Conservation (phyloP, 208 protist genomes). For the Acanthamoeba royreba region DNA sequence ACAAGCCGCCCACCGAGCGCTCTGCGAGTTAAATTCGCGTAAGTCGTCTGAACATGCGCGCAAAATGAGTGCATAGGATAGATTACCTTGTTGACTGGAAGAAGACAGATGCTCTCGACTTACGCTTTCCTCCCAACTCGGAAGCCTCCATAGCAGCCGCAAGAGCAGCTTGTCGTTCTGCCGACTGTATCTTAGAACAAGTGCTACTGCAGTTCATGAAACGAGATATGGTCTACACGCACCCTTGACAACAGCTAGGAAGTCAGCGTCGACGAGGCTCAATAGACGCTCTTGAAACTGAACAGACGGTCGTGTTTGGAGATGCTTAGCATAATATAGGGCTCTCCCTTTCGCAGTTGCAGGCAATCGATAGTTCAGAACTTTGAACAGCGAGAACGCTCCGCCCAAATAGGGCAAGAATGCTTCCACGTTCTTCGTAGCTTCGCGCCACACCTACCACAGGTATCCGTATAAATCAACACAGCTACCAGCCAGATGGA, state of each 20-base stretch:
- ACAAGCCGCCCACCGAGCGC: background rate
- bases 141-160: too few relatives aligned
- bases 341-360: background rate
- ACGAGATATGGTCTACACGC: too few relatives aligned
- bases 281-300: background rate
- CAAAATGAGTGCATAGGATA: too few relatives aligned
- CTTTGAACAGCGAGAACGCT: background rate
- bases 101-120: too few relatives aligned
- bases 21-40: too few relatives aligned
- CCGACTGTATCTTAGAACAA: too few relatives aligned
- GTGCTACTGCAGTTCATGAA: too few relatives aligned
- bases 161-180: too few relatives aligned
- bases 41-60: too few relatives aligned
- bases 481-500: background rate
- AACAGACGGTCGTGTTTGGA: background rate
- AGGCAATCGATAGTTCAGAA: background rate
- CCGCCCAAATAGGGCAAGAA: background rate
- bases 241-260: background rate
- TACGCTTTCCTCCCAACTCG: too few relatives aligned
- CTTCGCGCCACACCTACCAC: background rate
- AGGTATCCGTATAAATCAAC: too few relatives aligned
- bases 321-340: background rate
- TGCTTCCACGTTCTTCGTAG: background rate
- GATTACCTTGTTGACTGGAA: too few relatives aligned
- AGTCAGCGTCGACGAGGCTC: background rate